Conservation (phyloP, 352 stramenopile species). For the Phytophthora vignae region DNA sequence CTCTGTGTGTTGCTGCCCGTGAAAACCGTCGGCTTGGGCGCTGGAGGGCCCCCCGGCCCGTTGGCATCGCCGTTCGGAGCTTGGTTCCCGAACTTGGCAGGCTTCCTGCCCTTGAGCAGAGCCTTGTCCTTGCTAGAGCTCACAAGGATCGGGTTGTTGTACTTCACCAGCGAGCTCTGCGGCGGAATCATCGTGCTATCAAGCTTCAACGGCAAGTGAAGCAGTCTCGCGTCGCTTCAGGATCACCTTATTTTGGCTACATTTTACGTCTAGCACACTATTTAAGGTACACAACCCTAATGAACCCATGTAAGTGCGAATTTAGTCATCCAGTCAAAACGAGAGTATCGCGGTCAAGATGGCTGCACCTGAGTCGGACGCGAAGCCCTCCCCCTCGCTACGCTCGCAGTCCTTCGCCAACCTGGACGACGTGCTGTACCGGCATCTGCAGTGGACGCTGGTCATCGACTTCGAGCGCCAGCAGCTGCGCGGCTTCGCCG, state of each 20-base stretch:
- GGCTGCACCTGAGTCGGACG: not conserved
- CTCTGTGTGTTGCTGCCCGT: constrained; percentile 66
- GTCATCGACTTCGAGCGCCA: constrained; percentile 85
- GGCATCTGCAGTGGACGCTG: constrained; percentile 87
- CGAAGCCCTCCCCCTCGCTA: constrained; percentile 20
- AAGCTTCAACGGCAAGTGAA: not conserved
- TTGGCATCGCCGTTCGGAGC: constrained; percentile 24
- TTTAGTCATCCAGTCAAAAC: not conserved
- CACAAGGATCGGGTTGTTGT: constrained; percentile 92
- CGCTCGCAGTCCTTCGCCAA: constrained; percentile 88
- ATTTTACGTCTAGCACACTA: not conserved
- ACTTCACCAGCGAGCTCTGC: constrained; percentile 91
- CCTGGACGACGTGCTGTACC: constrained; percentile 75
- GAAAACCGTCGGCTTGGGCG: constrained; percentile 65
- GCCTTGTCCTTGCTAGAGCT: constrained; percentile 89
- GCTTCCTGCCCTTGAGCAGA: constrained; percentile 56
- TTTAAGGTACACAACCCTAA: not conserved
- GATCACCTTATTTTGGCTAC: constrained; percentile 25
- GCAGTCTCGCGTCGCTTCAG: constrained; percentile 20
- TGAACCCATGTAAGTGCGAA: not conserved
- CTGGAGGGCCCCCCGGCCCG: constrained; percentile 22
- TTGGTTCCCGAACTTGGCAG: constrained; percentile 37
- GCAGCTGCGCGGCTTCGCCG: constrained; percentile 77
- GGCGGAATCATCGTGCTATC: constrained; percentile 76
- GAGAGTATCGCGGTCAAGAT: not conserved